Conservation (phyloP, 164 flowering plant genomes). For the Vitis amurensis region DNA sequence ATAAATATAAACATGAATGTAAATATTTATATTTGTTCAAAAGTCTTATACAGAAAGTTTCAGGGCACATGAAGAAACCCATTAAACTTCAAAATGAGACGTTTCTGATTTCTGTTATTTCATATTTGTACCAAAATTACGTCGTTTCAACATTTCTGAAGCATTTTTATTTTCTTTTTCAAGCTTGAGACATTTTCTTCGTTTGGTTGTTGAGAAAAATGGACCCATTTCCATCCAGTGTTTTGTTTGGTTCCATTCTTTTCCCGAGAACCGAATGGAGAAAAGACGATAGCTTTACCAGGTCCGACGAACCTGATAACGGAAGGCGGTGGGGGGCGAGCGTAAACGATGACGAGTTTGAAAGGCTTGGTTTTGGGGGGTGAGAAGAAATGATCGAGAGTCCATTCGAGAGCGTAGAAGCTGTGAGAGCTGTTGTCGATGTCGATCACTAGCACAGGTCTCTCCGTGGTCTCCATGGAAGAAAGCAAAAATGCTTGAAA, state of each 20-base stretch:
- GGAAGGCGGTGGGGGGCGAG: slow-evolving; percentile 43
- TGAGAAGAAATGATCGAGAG: slow-evolving; percentile 60
- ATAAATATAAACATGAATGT: no score
- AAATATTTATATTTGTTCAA: no score
- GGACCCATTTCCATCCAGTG: no score
- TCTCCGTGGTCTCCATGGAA: slow-evolving; percentile 27
- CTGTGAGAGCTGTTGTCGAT: slow-evolving; percentile 70
- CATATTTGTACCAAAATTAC: not conserved
- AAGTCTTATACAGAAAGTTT: no score
- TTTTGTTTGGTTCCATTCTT: no score
- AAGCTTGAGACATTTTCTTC: no score
- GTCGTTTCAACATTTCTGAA: no score
- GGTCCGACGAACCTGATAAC: slow-evolving; percentile 59
- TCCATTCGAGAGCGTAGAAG: slow-evolving; percentile 67
- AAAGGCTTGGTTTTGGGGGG: slow-evolving; percentile 34
- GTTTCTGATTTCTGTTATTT: slow-evolving; percentile 23
- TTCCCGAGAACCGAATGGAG: not conserved
- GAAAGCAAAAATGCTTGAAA: no score
- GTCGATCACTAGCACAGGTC: slow-evolving; percentile 57
- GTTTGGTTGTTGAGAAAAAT: no score
- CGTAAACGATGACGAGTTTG: slow-evolving; percentile 57
- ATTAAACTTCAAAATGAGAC: no score
- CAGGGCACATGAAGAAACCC: no score
- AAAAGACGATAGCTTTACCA: slow-evolving; percentile 26
- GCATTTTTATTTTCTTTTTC: no score